Base-by-base conservation (phyloP, 148 eudicot genomes). In the Mesembryanthemum crystallinum region DNA sequence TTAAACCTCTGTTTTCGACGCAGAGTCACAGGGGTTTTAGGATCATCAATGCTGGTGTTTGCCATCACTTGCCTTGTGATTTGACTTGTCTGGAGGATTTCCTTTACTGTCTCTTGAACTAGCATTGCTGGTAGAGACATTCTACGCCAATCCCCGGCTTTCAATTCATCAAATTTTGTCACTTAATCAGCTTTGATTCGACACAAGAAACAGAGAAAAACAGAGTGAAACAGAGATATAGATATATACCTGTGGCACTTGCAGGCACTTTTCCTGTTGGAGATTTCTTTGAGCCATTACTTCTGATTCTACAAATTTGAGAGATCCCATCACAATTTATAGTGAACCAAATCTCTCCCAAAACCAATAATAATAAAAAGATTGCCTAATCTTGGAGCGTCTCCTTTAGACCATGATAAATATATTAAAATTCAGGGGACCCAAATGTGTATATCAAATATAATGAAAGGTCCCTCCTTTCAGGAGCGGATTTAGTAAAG, bases 61-160 rank as follows among this genome's bases (percentile, higher is more conserved):
- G 76, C 77, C 28, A 81, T 84, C 12, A 91, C 83, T 59, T 89
- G 82, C 73, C 71, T 87, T 3, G 97, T 91, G 71, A 89, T 79
- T 80, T 86, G 80, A 76, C 89, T 92, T 30, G 92, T 87, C 71
- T 89, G 88, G 0, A 92, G 78, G 8, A 95, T 92, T 81, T 95
- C 98, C 25, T 86, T 87, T 3, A 95, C 88, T 35, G 99, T 95
- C 81, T 90, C 99, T 72, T 89, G 90, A 11, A 92, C 77, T 1
- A 95, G 78, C 99, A 95, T 95, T 37, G 99, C 91, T 52, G 94
- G 87, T 62, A 95, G 81, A 1, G 98, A 95, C 96, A 90, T 92
- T 82, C 85, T 71, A 37, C 88, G 83, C 98, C 98, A 95, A 21
- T 95, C 98, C 59, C 88, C 94, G 89, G 85, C 7, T 37, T 69